A percentile compares a stretch with the other conserved stretches of the same genome.
These are phyloP conservation scores for Dalbergia cochinchinensis DNA, from an alignment of 306 rosid genomes.

Conservation along the genomic window DNA sequence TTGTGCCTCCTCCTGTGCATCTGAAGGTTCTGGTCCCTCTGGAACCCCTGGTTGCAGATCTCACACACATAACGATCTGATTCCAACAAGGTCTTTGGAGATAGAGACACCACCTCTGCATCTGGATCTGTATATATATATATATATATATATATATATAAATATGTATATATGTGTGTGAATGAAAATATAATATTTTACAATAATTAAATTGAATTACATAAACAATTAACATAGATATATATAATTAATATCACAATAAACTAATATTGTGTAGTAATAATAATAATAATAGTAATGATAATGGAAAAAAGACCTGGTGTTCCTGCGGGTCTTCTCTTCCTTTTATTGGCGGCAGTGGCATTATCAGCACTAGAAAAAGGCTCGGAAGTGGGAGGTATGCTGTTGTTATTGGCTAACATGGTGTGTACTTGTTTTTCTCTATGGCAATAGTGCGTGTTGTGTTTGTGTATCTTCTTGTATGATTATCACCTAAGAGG, in stretches of 20 bases:
- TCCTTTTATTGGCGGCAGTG: slow-evolving; percentile 70
- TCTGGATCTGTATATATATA: slow-evolving; percentile 74
- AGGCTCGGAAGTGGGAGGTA: slow-evolving; percentile 76
- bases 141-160: too few relatives aligned
- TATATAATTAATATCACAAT: too few relatives aligned
- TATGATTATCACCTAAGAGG: slow-evolving; percentile 32
- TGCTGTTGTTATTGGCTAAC: slow-evolving; percentile 72
- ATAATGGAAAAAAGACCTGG: slow-evolving; percentile 64
- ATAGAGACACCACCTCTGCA: slow-evolving; percentile 97
- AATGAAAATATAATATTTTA: too few relatives aligned
- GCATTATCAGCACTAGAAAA: slow-evolving; percentile 75
- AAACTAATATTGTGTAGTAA: too few relatives aligned
- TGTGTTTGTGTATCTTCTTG: not conserved
- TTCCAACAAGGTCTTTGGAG: slow-evolving; percentile 92
- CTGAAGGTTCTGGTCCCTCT: slow-evolving; percentile 99
- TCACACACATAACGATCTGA: slow-evolving; percentile 99
- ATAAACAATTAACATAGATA: too few relatives aligned
- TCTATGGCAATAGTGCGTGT: not conserved
- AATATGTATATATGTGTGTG: too few relatives aligned
- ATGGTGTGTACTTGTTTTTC: slow-evolving; percentile 40
- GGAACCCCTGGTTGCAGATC: slow-evolving; percentile 99
- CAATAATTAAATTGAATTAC: too few relatives aligned
- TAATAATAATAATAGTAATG: too few relatives aligned
- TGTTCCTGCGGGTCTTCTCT: slow-evolving; percentile 96
- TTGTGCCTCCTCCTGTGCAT: slow-evolving; percentile 97